Evolutionary conservation across 2,329 filamentous ascomycete genomes (phyloP), one percentile per base, ranked within the genome.

Genomic region (Nemania sp.): DNA sequence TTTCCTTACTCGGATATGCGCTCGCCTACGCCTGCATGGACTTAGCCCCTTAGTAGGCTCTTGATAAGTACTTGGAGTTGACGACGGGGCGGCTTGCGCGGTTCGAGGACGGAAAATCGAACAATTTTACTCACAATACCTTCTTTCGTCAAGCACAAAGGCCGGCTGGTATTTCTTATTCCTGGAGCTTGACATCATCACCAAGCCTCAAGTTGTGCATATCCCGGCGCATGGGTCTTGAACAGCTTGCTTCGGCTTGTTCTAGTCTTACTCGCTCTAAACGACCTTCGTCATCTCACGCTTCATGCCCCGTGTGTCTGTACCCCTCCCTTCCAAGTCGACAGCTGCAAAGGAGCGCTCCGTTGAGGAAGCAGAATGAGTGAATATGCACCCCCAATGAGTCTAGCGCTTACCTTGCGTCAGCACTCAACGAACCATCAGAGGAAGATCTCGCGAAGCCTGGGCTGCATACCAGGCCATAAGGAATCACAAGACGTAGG

Each of bases 401-500:
- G 59, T 54, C 53, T 66, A 66, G 65, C 43, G 65, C 65, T 66
- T 66, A 66, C 65, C 52, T 57, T 59, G 60, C 50, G 57, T 63
- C 57, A 59, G 64, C 58, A 42, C 53, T 50, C 49, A 43, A 62
- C 49, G 53, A 60, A 54, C 56, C 57, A 57, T 56, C 57, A 54
- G 51, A 62, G 59, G 54, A 60, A 63, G 55, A 62, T 59, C 59
- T 66, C 58, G 54, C 45, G 55, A 29, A 53, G 62, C 51, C 46
- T 48, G 49, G 40, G 51, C 25, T 32, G 17, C 47, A 17, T 50
- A 39, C 35, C 15, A 37, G 53, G 59, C 63, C n/a, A 48, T 21
- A 37, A 43, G 15, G 32, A 59, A 54, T 59, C 48, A 64, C 47
- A 60, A 64, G 55, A 59, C 42, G 37, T 20, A 11, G 29, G 40